Base-by-base conservation (phyloP, 768 basidiomycete species). In the Sporobolomyces pararoseus region DNA sequence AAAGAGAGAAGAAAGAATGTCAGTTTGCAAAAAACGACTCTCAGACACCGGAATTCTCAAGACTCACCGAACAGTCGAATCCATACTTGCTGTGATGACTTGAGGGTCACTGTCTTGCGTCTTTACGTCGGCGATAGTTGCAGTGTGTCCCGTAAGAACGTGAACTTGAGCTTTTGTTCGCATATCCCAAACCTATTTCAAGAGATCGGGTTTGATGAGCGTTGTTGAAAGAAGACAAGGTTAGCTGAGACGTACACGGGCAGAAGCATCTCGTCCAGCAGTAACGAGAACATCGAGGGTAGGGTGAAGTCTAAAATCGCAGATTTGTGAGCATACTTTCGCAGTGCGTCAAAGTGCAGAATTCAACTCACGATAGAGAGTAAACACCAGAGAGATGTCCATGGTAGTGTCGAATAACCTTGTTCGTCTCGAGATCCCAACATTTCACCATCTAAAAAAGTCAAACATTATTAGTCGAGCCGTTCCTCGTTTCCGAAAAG, bases 311-410 rank as follows among this genome's bases (percentile, higher is more conserved):
- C 88, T 82, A 23, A 7, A 23, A 7, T 17, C 34, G n/a, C 37
- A 21, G 46, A 23, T 42, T 42, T 42, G 39, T 9, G 9, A 9
- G 39, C 17, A 9, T 42, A 42, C 39, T 42, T 42, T 17, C 39
- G 10, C 39, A n/a, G n/a, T n/a, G n/a, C n/a, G n/a, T n/a, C n/a
- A n/a, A n/a, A n/a, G n/a, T n/a, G n/a, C n/a, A n/a, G n/a, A n/a
- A n/a, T n/a, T 42, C 17, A 27, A 77, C 80, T 66, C 58, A 82
- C 80, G 80, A 86, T 63, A 98, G 84, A 0, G 92, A 84, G 76
- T 98, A 98, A n/a, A 99, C 94, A 51, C 96, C 96, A 0, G 94
- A 97, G 27, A 96, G 85, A 79, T 99, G 96, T 2, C 96, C 96
- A 78, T 99, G 96, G 78, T 99, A 98, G 80, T 97, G 93, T 25